phyloP scores from a whole-genome alignment of 1,284 basidiomycete genomes.

The Melampsora larici-populina region DNA sequence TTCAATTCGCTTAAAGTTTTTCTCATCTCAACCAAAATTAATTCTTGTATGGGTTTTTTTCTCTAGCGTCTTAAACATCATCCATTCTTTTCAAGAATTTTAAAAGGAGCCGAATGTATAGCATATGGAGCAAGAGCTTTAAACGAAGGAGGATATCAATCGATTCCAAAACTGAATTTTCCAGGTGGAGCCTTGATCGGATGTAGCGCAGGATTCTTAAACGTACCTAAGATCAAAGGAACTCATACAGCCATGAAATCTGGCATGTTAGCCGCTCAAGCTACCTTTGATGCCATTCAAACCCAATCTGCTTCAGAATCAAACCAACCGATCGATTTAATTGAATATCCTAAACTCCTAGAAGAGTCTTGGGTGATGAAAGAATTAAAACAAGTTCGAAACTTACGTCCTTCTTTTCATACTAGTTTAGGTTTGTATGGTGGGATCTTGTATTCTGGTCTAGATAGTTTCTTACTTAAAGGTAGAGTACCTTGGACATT shows the following conservation, averaged over 20 bases:
- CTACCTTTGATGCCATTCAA: conserved; percentile 48
- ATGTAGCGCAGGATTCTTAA: conserved; percentile 90
- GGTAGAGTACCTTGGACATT: conserved; percentile 93
- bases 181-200: conserved; percentile 93
- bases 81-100: conserved; percentile 77
- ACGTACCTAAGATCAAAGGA: conserved; percentile 98
- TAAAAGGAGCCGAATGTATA: conserved; percentile 73
- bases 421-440: conserved; percentile 80
- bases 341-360: conserved; percentile 69
- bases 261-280: conserved; percentile 91
- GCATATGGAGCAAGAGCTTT: conserved; percentile 88
- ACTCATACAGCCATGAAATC: conserved; percentile 99
- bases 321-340: conserved; percentile 64
- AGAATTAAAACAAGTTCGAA: conserved; percentile 87
- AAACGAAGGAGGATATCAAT: conserved; percentile 93
- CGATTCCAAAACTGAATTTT: conserved; percentile 85
- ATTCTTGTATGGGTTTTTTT: no score
- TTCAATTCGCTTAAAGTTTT: background rate
- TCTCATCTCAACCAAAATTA: background rate
- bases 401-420: conserved; percentile 87
- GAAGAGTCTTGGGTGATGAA: conserved; percentile 79
- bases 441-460: conserved; percentile 81
- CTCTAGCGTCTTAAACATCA: conserved; percentile 96
- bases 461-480: conserved; percentile 80
- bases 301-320: conserved; percentile 51